Conservation (phyloP, 371 early-diverging fungal species). For the Haplosporangium sp. region DNA sequence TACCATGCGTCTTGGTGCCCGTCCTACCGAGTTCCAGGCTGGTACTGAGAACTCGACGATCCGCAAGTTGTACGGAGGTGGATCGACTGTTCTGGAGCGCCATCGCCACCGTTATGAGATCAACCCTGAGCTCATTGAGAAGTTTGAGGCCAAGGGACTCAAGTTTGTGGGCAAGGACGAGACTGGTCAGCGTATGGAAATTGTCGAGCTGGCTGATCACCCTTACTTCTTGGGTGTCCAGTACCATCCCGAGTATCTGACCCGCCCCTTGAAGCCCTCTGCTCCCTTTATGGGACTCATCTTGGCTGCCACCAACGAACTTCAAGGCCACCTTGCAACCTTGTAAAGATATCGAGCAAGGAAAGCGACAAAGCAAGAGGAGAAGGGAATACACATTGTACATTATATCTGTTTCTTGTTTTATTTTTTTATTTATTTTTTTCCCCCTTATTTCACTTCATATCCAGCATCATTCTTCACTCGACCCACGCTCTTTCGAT, state of each 20-base stretch:
- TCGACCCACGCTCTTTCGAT: neutral
- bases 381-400: neutral
- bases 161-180: slow-evolving; percentile 95
- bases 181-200: slow-evolving; percentile 96
- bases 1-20: slow-evolving; percentile 95
- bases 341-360: slow-evolving; percentile 15
- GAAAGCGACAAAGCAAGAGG: neutral
- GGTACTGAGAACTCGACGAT: slow-evolving; percentile 65
- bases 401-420: slow-evolving; percentile 3
- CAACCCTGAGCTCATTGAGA: slow-evolving; percentile 84
- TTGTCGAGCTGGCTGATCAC: slow-evolving; percentile 93
- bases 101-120: slow-evolving; percentile 99
- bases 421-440: slow-evolving; percentile 1
- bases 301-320: slow-evolving; percentile 76
- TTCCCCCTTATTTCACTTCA: slow-evolving; percentile 4
- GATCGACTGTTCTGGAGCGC: slow-evolving; percentile 84
- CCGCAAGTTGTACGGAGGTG: slow-evolving; percentile 79
- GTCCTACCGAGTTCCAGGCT: slow-evolving; percentile 87
- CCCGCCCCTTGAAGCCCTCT: slow-evolving; percentile 92
- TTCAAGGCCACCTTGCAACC: slow-evolving; percentile 53
- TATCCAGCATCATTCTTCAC: slow-evolving; percentile 9
- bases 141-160: slow-evolving; percentile 89
- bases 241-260: slow-evolving; percentile 99
- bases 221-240: slow-evolving; percentile 98
- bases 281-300: slow-evolving; percentile 96